Base-by-base conservation (phyloP, 352 stramenopile species). In the Globisporangium iwayamae region DNA sequence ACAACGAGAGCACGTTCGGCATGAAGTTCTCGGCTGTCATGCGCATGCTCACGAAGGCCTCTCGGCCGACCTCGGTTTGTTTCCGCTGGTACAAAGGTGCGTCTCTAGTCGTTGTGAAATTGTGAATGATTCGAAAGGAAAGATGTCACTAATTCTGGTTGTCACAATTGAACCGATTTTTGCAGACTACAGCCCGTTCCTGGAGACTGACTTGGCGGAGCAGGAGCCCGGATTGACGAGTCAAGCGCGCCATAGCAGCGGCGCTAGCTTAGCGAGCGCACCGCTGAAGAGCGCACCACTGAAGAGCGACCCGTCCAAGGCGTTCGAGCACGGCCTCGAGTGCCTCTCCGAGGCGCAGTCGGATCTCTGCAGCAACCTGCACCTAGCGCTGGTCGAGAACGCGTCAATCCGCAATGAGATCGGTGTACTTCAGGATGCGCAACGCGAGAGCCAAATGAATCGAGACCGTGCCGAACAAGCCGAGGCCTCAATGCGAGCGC, bases 31-130 rank as follows among this genome's bases (percentile, higher is more conserved):
- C 64, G 1, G 66, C 71, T 11, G 73, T 89, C 10, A 83, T 89
- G 56, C 76, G 78, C 53, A 68, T 78, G 41, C 52, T 93, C 34
- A 69, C 76, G 14, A 78, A 75, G 18, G 85, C 83, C 10, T 86
- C 82, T 3, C 72, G 79, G 11, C 83, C 85, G 4, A 92, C 85
- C 1, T 79, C 81, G 3, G 62, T 94, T 30, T 89, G 76, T 61
- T 93, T 94, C 54, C 83, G 85, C 60, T 91, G 81, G 81, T 94
- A 85, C 58, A 76, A 86, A 65, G 78, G 78, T 87, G 59, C 28
- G 66, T 46, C 13, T 41, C 36, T 3, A 14, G 9, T 38, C 6
- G 34, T 56, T 30, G 28, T 6, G 20, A 39, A 22, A 6, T 13
- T 32, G 13, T 54, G 16, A 4, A 28, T 3, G 1, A n/a, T 18